These are phyloP conservation scores for Talaromyces borbonicus DNA, from an alignment of 495 filamentous ascomycete species.

Conservation along the genomic window DNA sequence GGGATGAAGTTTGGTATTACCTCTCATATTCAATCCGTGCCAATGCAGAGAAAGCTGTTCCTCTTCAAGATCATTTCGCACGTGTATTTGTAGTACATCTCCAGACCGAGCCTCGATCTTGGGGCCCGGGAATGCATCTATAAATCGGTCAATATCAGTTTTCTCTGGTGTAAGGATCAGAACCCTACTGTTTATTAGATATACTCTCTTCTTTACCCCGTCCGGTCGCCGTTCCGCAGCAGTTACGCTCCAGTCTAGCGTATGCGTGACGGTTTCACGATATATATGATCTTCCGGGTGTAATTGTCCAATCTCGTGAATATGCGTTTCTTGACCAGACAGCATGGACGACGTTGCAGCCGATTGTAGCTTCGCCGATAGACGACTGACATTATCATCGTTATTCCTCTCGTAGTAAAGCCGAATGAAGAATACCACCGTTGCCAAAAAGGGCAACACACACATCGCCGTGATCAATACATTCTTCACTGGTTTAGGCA, in stretches of 20 bases:
- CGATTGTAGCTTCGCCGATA: background rate
- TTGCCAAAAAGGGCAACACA: slow-evolving; percentile 1
- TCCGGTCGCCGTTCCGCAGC: slow-evolving; percentile 26
- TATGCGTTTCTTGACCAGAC: background rate
- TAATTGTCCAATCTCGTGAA: slow-evolving; percentile 17
- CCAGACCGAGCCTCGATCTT: slow-evolving; percentile 38
- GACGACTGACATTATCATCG: background rate
- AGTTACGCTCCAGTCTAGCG: slow-evolving; percentile 27
- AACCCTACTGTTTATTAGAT: slow-evolving; percentile 30
- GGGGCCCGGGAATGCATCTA: slow-evolving; percentile 30
- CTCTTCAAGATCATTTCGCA: slow-evolving; percentile 58
- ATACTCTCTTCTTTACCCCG: slow-evolving; percentile 31
- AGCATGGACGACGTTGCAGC: background rate
- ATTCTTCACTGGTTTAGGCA: background rate
- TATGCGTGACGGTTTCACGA: slow-evolving; percentile 21
- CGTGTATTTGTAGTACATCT: slow-evolving; percentile 59
- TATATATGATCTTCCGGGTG: slow-evolving; percentile 31
- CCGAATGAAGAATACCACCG: slow-evolving; percentile 9
- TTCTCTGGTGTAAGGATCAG: background rate
- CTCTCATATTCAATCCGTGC: slow-evolving; percentile 65
- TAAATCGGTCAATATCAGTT: background rate
- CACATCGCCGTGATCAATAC: background rate
- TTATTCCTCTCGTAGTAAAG: slow-evolving; percentile 8
- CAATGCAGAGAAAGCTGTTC: slow-evolving; percentile 65
- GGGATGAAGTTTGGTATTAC: slow-evolving; percentile 17